Evolutionary conservation across 441 rosid genomes (phyloP), one percentile per base, ranked within the genome.

Genomic region (Populus hybrid): DNA sequence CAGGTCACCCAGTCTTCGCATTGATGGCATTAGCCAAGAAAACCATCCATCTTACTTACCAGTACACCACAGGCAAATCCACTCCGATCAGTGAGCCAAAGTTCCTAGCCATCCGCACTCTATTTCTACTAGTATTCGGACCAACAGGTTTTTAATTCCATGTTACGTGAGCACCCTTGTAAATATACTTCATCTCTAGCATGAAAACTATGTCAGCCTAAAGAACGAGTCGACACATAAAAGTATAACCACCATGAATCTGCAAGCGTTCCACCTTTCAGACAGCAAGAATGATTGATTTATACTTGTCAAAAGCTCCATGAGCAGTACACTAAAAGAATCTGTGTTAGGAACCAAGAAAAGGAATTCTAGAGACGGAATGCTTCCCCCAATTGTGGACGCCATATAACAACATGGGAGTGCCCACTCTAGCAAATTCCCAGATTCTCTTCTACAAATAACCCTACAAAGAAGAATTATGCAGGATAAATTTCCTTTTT

Each of bases 401-500:
- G 31, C 21, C 63, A 31, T 23, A 20, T 10, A 23, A 9, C 9
- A 33, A 56, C 26, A 29, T 6, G 7, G 8, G 31, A 16, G 9
- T 2, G n/a, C 23, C 83, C 70, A 70, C 56, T 45, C 56, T 33
- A 28, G 3, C 33, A 73, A 74, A 74, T 72, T 56, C 38, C 79
- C 78, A 71, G 67, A 26, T 31, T 73, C 50, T 65, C 71, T 77
- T 68, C 26, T 73, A 76, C 68, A 26, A 71, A 73, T 67, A 68
- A 40, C 71, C 53, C 65, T 14, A 63, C 2, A 65, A 61, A 63
- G 31, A 74, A 65, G 63, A 31, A 42, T 21, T 35, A 36, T 56
- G 76, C 23, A 45, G 40, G 53, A 80, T 66, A 68, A n/a, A 20
- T 35, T 63, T 21, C 50, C n/a, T 2, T 72, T 2, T 56, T 21